Evolutionary conservation across 495 filamentous ascomycete species (phyloP).

Genomic region (Tuber microsphaerosporum): DNA sequence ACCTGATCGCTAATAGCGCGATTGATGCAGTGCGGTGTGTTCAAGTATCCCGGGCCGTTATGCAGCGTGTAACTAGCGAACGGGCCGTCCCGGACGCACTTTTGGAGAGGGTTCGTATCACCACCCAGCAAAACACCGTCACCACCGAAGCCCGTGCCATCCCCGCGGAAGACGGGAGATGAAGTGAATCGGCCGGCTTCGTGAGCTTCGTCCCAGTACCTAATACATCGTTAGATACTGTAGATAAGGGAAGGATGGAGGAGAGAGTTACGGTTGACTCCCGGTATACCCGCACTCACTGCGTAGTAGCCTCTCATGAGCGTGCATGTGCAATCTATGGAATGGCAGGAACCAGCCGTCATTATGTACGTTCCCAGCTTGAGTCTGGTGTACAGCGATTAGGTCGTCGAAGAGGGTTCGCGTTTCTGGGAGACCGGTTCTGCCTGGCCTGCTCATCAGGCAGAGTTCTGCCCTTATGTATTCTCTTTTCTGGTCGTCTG

Average conservation of each 20-base stretch:
- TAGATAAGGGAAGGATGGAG: not conserved
- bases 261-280: conserved; percentile 36
- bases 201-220: conserved; percentile 48
- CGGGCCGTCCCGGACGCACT: conserved; percentile 47
- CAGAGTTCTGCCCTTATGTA: conserved; percentile 49
- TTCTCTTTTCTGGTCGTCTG: conserved; percentile 41
- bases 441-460: conserved; percentile 40
- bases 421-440: conserved; percentile 31
- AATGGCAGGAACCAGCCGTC: conserved; percentile 42
- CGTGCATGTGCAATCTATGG: conserved; percentile 35
- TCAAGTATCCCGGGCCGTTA: conserved; percentile 36
- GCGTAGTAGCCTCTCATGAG: conserved; percentile 42
- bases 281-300: conserved; percentile 44
- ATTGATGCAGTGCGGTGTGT: conserved; percentile 43
- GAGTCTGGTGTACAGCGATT: conserved; percentile 30
- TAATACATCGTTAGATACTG: conserved; percentile 9
- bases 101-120: not conserved
- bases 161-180: conserved; percentile 42
- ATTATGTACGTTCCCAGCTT: conserved; percentile 29
- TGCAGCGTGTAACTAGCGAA: conserved; percentile 42
- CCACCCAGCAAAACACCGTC: conserved; percentile 36
- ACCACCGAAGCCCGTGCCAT: conserved; percentile 45
- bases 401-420: conserved; percentile 46
- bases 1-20: conserved; percentile 40
- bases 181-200: conserved; percentile 44